Conservation (phyloP, 345 rosid genomes). For the Erucastrum elatum region DNA sequence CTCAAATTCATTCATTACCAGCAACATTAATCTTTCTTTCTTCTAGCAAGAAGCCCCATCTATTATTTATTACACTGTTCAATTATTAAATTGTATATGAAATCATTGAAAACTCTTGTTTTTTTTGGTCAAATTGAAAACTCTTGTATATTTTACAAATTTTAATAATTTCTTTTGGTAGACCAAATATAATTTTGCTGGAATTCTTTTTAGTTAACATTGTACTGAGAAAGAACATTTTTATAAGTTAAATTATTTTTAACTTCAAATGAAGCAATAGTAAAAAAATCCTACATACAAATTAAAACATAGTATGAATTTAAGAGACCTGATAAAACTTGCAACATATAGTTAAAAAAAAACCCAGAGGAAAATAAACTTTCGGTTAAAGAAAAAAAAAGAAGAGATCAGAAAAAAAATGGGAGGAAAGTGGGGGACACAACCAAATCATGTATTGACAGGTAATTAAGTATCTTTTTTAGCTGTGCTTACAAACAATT, state of each 20-base stretch:
- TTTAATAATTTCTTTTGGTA: no score
- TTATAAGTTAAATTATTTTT: not conserved
- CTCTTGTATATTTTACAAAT: not conserved
- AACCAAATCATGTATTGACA: constrained; percentile 30
- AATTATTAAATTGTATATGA: not conserved
- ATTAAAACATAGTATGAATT: not conserved
- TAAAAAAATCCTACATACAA: not conserved
- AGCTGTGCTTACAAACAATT: not conserved
- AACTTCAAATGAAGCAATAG: not conserved
- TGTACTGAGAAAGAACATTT: not conserved
- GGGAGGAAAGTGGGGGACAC: constrained; percentile 16
- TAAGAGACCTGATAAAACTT: not conserved
- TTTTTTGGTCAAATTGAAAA: no score
- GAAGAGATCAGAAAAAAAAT: not conserved
- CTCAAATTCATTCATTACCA: not conserved
- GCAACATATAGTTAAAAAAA: not conserved
- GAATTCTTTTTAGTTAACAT: not conserved
- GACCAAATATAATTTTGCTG: not conserved
- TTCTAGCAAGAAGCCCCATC: not conserved
- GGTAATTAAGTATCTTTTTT: constrained; percentile 11
- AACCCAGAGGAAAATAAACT: not conserved
- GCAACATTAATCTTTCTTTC: not conserved
- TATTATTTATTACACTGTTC: not conserved
- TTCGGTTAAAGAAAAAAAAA: not conserved
- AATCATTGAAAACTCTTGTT: not conserved